These are phyloP conservation scores for Zizania latifolia DNA, from an alignment of 176 grass and related monocot species.

Conservation along the genomic window DNA sequence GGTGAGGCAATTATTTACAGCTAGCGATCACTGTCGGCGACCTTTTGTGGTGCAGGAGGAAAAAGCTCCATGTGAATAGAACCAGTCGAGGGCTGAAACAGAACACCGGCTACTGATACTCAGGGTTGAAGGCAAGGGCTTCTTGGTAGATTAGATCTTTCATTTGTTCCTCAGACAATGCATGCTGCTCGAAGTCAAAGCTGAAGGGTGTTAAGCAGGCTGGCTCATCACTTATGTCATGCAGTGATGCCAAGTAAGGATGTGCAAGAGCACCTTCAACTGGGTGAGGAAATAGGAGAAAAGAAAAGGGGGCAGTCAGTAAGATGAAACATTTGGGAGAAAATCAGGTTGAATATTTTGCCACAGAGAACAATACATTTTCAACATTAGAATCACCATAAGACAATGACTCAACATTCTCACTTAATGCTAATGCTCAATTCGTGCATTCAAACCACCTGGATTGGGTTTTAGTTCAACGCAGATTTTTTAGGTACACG, in stretches of 20 bases:
- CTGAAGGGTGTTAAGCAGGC: slow-evolving; percentile 70
- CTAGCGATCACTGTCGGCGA: slow-evolving; percentile 17
- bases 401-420: neutral
- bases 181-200: slow-evolving; percentile 94
- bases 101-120: slow-evolving; percentile 52
- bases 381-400: slow-evolving; percentile 4
- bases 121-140: slow-evolving; percentile 80
- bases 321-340: neutral
- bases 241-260: slow-evolving; percentile 86
- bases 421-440: neutral
- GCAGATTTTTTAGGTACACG: neutral
- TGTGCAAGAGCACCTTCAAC: slow-evolving; percentile 97
- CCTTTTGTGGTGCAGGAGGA: slow-evolving; percentile 9
- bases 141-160: slow-evolving; percentile 95
- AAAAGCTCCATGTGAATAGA: slow-evolving; percentile 30
- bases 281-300: slow-evolving; percentile 16
- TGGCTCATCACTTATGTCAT: slow-evolving; percentile 92
- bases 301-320: slow-evolving; percentile 1
- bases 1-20: slow-evolving; percentile 59
- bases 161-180: slow-evolving; percentile 95
- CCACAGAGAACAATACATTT: neutral
- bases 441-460: neutral
- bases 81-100: neutral
- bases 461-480: neutral
- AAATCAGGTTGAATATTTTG: neutral